Evolutionary conservation across 2,329 filamentous ascomycete genomes (phyloP).

Genomic region (Mariannaea sp.): DNA sequence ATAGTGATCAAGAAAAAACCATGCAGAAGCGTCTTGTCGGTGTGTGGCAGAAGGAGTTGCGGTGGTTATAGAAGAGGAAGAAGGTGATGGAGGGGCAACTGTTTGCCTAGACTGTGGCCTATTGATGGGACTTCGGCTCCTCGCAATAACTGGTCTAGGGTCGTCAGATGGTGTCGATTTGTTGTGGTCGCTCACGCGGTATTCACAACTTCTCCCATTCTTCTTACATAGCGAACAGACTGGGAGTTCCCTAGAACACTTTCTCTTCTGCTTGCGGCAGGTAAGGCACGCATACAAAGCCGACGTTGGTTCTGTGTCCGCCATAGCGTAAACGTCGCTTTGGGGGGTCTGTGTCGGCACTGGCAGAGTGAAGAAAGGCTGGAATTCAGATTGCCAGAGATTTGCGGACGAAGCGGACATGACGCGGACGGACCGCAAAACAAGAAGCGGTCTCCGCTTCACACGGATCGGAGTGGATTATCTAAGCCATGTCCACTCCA

Average conservation of each 20-base stretch:
- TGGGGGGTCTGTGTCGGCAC: too few species aligned
- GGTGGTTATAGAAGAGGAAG: not conserved
- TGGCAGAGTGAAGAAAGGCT: not conserved
- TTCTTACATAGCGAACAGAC: constrained; percentile 2
- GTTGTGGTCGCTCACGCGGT: not conserved
- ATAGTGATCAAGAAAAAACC: constrained; percentile 4
- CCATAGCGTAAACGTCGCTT: not conserved
- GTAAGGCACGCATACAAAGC: not conserved
- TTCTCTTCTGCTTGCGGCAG: constrained; percentile 15
- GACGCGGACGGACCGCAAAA: not conserved
- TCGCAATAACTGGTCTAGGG: not conserved
- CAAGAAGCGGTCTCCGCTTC: too few species aligned
- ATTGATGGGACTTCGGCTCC: not conserved
- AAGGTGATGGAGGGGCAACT: not conserved
- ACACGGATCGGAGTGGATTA: too few species aligned
- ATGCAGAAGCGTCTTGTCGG: not conserved
- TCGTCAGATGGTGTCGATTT: not conserved
- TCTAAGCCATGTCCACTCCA: too few species aligned
- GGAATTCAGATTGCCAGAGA: not conserved
- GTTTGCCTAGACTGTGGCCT: not conserved
- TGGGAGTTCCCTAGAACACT: constrained; percentile 9
- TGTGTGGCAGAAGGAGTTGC: too few species aligned
- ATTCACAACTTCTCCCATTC: not conserved
- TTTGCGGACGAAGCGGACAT: not conserved
- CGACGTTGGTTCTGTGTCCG: not conserved